Evolutionary conservation across 2,329 filamentous ascomycete species (phyloP).

Genomic region (Fusarium tricinctum): DNA sequence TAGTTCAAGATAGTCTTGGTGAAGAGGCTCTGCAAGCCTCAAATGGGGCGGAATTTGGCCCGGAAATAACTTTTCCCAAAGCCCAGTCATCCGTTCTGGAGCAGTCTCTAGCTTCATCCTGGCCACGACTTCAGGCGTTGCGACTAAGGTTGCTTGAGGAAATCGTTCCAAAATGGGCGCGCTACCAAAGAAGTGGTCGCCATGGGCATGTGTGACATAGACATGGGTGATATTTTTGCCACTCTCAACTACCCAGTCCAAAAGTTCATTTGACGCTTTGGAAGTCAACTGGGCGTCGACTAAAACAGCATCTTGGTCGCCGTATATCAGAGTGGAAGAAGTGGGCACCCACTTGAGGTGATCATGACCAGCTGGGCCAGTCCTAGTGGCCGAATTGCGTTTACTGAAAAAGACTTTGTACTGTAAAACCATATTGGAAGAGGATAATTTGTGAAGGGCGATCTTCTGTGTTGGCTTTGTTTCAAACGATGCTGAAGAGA

Average conservation of each 20-base stretch:
- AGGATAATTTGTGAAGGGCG: background rate
- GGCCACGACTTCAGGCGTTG: background rate
- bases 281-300: conserved; percentile 1
- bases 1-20: background rate
- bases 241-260: background rate
- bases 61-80: background rate
- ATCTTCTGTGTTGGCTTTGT: background rate
- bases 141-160: background rate
- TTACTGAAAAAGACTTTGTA: background rate
- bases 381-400: background rate
- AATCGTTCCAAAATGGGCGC: background rate
- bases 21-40: background rate
- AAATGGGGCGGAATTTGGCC: background rate
- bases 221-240: background rate
- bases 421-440: background rate
- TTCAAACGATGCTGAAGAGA: background rate
- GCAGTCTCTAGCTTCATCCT: background rate
- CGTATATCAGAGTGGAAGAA: background rate
- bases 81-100: background rate
- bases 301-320: background rate
- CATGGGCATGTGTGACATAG: background rate
- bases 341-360: background rate
- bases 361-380: background rate
- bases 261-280: background rate
- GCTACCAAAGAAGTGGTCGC: conserved; percentile 1